Evolutionary conservation across 2,329 filamentous ascomycete species (phyloP), one percentile per base, ranked within the genome.

Genomic region (Cucurbitaria berberidis): DNA sequence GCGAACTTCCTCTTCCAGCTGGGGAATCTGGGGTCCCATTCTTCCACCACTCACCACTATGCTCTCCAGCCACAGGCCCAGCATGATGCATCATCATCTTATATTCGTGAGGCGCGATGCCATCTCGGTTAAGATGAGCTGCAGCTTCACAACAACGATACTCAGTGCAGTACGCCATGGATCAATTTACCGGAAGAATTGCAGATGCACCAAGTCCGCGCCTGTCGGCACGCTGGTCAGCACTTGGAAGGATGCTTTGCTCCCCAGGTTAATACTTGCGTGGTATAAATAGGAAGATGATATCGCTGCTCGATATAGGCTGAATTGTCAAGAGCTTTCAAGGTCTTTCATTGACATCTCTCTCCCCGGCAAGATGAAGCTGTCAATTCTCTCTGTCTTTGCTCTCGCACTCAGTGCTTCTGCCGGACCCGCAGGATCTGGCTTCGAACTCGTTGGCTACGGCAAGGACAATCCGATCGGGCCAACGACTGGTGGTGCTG

Each of bases 381-480:
- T 68, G 41, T 64, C 66, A 41, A 26, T 65, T 19, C 36, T 62
- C 19, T 56, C 62, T 4, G 29, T 69, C 38, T 27, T 66, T 34
- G 55, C 60, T 4, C 45, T 68, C 16, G 48, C 60, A 5, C 51
- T 67, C 10, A 36, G 55, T 19, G 57, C 59, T 38, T 51, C 61
- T 15, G 61, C 69, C 29, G 41, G 42, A 2, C 69, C 68, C 1
- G 45, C 62, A 29, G 57, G 53, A 32, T 34, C 36, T 18, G 63
- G 69, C 49, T 74, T 68, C 48, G 53, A 52, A 26, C 67, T 73
- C 8, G 68, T 68, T 13, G 71, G 70, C 7, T 73, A 66, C 45
- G 70, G 55, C 24, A 73, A 71, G 51, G 67, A 72, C 41, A 74
- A 74, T 34, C 71, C 69, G 18, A 53, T 72, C 30, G 70, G 70